phyloP scores from a whole-genome alignment of 1,139 yeast genomes.

The Nakaseomyces sp. region DNA sequence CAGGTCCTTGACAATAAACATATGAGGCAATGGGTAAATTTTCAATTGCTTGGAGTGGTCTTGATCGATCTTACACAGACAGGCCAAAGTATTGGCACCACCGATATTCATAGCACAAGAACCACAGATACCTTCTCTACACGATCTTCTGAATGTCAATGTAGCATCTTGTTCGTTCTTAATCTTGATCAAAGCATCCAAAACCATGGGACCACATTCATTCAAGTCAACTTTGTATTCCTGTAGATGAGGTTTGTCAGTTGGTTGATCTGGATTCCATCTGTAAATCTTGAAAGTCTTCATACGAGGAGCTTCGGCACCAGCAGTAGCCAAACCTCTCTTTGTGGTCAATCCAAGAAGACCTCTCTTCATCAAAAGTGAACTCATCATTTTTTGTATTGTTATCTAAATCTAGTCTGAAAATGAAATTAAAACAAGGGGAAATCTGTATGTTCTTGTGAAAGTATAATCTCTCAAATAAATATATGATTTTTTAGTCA shows the following conservation, averaged over 20 bases:
- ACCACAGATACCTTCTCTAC: conserved; percentile 99
- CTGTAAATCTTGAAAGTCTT: conserved; percentile 90
- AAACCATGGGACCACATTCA: conserved; percentile 94
- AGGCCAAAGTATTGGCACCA: conserved; percentile 93
- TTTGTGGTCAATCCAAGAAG: conserved; percentile 4
- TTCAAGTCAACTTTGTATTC: conserved; percentile 77
- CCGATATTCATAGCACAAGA: conserved; percentile 99
- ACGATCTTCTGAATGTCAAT: conserved; percentile 91
- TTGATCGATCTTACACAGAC: conserved; percentile 87
- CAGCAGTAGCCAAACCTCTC: conserved; percentile 28
- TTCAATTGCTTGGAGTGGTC: conserved; percentile 67
- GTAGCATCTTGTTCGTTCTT: conserved; percentile 96
- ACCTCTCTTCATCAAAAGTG: background rate
- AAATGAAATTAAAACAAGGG: too few relatives aligned
- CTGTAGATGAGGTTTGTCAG: conserved; percentile 81
- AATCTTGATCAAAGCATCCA: conserved; percentile 89
- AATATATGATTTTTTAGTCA: too few relatives aligned
- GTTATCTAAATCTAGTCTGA: background rate
- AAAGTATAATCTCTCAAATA: too few relatives aligned
- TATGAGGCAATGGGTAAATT: conserved; percentile 96
- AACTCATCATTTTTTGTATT: background rate
- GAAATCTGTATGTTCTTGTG: too few relatives aligned
- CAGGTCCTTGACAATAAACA: conserved; percentile 93
- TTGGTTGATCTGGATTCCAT: conserved; percentile 98
- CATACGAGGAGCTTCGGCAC: conserved; percentile 40